Base-by-base conservation (phyloP, 192 early-diverging fungal species). In the Rhizoclosmatium globosum region DNA sequence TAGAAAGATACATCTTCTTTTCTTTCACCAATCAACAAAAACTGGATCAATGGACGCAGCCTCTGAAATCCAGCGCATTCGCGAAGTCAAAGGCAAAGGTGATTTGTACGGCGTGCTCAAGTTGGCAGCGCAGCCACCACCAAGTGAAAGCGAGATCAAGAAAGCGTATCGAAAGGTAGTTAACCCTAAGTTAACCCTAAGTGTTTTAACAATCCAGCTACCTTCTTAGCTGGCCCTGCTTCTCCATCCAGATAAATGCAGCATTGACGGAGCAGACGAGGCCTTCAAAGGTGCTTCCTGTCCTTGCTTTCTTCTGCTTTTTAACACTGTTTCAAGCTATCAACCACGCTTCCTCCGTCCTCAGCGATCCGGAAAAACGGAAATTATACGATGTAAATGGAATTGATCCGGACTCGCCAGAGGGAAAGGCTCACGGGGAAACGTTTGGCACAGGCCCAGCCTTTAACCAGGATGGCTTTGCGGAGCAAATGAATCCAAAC, bases 221-320 rank as follows among this genome's bases (percentile, higher is more conserved):
- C 13, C 9, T 15, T 2, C 9, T 46, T 78, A 93, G 88, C 84
- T 95, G 53, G 95, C 95, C 43, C 86, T 96, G 42, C 85, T 90
- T 57, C 92, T 96, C 76, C 95, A 96, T 71, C 95, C 95, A 2
- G 95, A 96, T 71, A 96, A 96, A 77, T 95, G 95, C 68, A 87
- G 81, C 2, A 94, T 93, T 17, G 92, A 93, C 3, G 94, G 95
- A 15, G 93, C 94, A 38, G 95, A 95, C 69, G 95, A 96, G 77
- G 95, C 95, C 0, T 96, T 96, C 78, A 96, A 96, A 84, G 81
- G 92, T 92, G 82, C 13, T 53, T 1, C 2, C 45, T 69, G 41
- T 9, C n/a, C 17, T 9, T 4, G 17, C 48, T 19, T 45, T 41
- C 69, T 13, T 2, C 67, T 76, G 44, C 4, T 31, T 31, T 31